A percentile compares a stretch with the other conserved stretches of the same genome.
Conservation (phyloP, 441 rosid species). For the California macrophylla region DNA sequence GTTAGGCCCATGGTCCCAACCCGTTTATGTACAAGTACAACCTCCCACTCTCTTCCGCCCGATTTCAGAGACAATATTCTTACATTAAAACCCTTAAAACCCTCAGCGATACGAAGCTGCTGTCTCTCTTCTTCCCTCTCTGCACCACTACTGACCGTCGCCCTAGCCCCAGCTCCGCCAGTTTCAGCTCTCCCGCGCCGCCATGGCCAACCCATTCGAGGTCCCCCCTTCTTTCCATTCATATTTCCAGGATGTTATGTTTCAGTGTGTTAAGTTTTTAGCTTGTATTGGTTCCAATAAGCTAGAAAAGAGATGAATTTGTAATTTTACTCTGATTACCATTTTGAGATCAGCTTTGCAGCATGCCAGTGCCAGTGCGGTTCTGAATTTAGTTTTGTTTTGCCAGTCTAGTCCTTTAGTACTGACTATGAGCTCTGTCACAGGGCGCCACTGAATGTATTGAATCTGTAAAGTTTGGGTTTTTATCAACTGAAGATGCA, state of each 20-base stretch:
- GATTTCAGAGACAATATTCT: conserved; percentile 4
- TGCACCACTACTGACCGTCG: background rate
- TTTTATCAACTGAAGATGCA: conserved; percentile 19
- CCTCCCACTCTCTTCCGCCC: background rate
- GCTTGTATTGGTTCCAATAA: background rate
- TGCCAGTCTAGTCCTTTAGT: background rate
- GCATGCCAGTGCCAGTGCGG: background rate
- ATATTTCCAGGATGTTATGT: background rate
- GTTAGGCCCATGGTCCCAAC: background rate
- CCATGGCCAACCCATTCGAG: conserved; percentile 8
- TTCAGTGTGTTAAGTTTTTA: background rate
- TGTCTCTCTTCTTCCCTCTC: background rate
- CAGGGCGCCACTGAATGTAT: conserved; percentile 19
- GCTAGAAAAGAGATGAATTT: background rate
- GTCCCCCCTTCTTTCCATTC: background rate
- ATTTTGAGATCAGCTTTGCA: background rate
- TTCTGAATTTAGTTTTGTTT: background rate
- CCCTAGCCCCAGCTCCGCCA: background rate
- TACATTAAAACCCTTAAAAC: background rate
- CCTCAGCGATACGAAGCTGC: background rate
- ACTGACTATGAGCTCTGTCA: conserved; percentile 7
- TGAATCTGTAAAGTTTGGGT: conserved; percentile 20
- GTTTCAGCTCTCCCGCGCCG: background rate
- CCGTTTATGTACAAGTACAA: background rate
- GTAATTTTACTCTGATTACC: background rate